Percentiles rank a stretch among this genome's conserved stretches.
These are phyloP conservation scores for Venturia effusa DNA, from an alignment of 2,329 filamentous ascomycete species.

Conservation along the genomic window DNA sequence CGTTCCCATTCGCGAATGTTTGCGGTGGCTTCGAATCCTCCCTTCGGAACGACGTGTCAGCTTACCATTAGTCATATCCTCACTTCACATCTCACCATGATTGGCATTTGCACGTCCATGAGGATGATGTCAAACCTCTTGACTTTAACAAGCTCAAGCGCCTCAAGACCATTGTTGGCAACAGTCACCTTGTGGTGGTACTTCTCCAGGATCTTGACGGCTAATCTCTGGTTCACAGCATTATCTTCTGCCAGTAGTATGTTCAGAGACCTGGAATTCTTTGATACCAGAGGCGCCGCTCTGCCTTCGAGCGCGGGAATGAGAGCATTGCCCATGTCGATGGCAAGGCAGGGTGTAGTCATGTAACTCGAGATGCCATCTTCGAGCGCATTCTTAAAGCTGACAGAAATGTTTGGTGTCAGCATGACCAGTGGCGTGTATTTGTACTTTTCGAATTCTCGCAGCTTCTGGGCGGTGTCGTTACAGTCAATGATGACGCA, in stretches of 20 bases:
- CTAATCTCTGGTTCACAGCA: slow-evolving; percentile 88
- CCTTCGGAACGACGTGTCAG: slow-evolving; percentile 43
- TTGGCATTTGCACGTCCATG: slow-evolving; percentile 99
- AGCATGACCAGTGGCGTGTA: slow-evolving; percentile 93
- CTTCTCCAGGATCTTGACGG: slow-evolving; percentile 94
- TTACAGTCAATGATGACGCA: slow-evolving; percentile 94
- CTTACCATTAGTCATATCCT: neutral
- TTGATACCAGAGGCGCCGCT: slow-evolving; percentile 79
- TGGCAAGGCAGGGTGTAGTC: slow-evolving; percentile 89
- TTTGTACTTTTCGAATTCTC: slow-evolving; percentile 89
- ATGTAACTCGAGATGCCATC: slow-evolving; percentile 98
- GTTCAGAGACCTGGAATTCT: slow-evolving; percentile 91
- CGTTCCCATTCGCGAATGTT: slow-evolving; percentile 95
- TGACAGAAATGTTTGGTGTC: slow-evolving; percentile 80
- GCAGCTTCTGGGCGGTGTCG: slow-evolving; percentile 73
- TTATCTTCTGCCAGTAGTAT: slow-evolving; percentile 96
- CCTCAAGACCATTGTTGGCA: slow-evolving; percentile 88
- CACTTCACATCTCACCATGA: slow-evolving; percentile 57
- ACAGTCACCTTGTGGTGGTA: slow-evolving; percentile 90
- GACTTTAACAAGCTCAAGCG: slow-evolving; percentile 81
- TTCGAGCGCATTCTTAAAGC: slow-evolving; percentile 84
- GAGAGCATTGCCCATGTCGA: slow-evolving; percentile 92
- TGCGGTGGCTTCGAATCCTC: slow-evolving; percentile 91
- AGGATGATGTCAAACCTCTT: slow-evolving; percentile 93
- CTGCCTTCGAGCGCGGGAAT: slow-evolving; percentile 89